Evolutionary conservation across 2,329 filamentous ascomycete genomes (phyloP), one percentile per base, ranked within the genome.

Genomic region (Pseudogymnoascus sp.): DNA sequence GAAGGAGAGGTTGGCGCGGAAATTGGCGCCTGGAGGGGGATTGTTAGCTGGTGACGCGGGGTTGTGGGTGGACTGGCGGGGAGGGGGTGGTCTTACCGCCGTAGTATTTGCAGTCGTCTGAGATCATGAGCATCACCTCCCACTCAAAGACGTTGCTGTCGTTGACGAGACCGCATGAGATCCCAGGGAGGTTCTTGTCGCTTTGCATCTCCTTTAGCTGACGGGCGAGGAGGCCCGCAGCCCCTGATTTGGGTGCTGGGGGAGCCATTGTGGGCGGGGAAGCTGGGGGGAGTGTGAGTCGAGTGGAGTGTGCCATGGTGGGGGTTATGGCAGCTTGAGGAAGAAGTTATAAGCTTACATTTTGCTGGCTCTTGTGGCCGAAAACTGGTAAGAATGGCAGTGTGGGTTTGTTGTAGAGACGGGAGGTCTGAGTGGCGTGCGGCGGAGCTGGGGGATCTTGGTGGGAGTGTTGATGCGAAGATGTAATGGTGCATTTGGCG

Each of bases 101-200:
- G 68, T 96, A 96, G 74, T 89, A 89, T 75, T 92, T 92, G 75
- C 89, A 92, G 15, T 95, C 91, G 68, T 96, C 92, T 63, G 84
- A 90, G 65, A 97, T 92, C 92, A 99, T 97, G 63, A 99, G 83
- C 89, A 96, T 96, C 18, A 97, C 91, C 74, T 97, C 92, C 94
- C 94, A 99, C 77, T 95, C 89, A 66, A 96, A 96, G 8, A 97
- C 85, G 71, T 95, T 95, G 75, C 77, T 88, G 72, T 88, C 89
- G 68, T 86, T 85, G 58, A 92, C 85, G 41, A 99, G 78, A 0
- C 94, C 94, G 68, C 90, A 95, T 63, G 91, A 96, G 70, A 97
- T 96, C 59, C 92, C 94, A 0, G 90, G 90, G 52, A 97, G 88
- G 73, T 96, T 91, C 71, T 91, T 92, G 72, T 90, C 86, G 21